phyloP scores from a whole-genome alignment of 2,329 filamentous ascomycete genomes.

The Neonectria faginata region DNA sequence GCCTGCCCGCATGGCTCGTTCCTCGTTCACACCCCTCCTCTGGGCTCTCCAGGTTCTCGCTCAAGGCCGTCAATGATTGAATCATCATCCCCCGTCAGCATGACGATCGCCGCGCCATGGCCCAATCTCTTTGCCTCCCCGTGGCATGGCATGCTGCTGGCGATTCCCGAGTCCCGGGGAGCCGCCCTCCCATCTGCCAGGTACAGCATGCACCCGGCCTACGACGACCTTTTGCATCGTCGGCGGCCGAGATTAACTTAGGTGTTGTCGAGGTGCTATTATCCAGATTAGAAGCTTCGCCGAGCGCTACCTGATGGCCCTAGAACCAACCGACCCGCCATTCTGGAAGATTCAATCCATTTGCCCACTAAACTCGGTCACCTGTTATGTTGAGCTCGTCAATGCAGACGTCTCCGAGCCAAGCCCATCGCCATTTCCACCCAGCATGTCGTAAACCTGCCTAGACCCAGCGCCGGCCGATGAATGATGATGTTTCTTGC shows the following conservation, averaged over 20 bases:
- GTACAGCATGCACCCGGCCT: slow-evolving; percentile 16
- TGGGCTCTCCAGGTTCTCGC: too few relatives aligned
- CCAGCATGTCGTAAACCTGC: slow-evolving; percentile 17
- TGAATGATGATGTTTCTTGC: not conserved
- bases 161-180: slow-evolving; percentile 15
- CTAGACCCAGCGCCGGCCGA: not conserved
- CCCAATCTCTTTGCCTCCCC: slow-evolving; percentile 14
- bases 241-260: not conserved
- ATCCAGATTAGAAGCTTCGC: slow-evolving; percentile 16
- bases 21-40: not conserved
- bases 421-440: slow-evolving; percentile 24
- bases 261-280: not conserved
- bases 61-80: slow-evolving; percentile 2
- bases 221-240: not conserved
- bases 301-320: slow-evolving; percentile 18
- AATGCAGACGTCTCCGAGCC: not conserved
- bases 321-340: slow-evolving; percentile 26
- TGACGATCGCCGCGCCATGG: slow-evolving; percentile 5
- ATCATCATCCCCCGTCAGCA: not conserved
- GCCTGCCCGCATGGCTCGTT: not conserved
- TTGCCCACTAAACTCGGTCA: slow-evolving; percentile 15
- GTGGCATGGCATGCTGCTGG: slow-evolving; percentile 1
- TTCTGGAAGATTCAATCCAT: slow-evolving; percentile 25
- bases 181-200: slow-evolving; percentile 11
- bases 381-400: slow-evolving; percentile 1